Conservation (phyloP, 495 filamentous ascomycete genomes). For the Amniculicola lignicola region DNA sequence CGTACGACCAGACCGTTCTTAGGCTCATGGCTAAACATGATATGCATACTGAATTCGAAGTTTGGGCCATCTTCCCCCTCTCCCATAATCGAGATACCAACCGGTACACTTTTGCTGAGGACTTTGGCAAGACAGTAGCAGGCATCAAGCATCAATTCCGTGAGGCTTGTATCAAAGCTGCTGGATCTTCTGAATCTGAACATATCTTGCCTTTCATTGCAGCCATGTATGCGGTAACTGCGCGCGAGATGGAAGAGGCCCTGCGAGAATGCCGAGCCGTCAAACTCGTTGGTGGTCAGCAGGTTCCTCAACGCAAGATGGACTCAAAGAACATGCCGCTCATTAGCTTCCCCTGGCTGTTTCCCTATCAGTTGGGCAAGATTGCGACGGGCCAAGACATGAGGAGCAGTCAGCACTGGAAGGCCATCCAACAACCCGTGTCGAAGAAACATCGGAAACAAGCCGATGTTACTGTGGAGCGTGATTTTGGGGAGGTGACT, state of each 20-base stretch:
- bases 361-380: slow-evolving; percentile 65
- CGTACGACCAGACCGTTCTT: slow-evolving; percentile 74
- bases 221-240: slow-evolving; percentile 84
- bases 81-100: slow-evolving; percentile 60
- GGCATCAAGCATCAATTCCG: slow-evolving; percentile 65
- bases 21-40: slow-evolving; percentile 84
- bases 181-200: slow-evolving; percentile 49
- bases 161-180: slow-evolving; percentile 58
- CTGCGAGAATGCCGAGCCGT: slow-evolving; percentile 45
- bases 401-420: background rate
- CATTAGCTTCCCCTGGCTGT: slow-evolving; percentile 94
- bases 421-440: background rate
- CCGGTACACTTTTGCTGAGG: slow-evolving; percentile 85
- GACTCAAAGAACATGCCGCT: slow-evolving; percentile 60
- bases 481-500: slow-evolving; percentile 15
- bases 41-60: slow-evolving; percentile 85
- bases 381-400: slow-evolving; percentile 58
- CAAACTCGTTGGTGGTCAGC: slow-evolving; percentile 41
- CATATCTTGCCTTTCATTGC: slow-evolving; percentile 68
- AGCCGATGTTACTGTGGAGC: background rate
- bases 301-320: slow-evolving; percentile 40
- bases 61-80: slow-evolving; percentile 81
- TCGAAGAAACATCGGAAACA: slow-evolving; percentile 8
- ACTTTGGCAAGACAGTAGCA: slow-evolving; percentile 62
- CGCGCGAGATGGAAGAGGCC: slow-evolving; percentile 60